Conservation (phyloP, 768 basidiomycete species). For the Tephrocybe sp. region DNA sequence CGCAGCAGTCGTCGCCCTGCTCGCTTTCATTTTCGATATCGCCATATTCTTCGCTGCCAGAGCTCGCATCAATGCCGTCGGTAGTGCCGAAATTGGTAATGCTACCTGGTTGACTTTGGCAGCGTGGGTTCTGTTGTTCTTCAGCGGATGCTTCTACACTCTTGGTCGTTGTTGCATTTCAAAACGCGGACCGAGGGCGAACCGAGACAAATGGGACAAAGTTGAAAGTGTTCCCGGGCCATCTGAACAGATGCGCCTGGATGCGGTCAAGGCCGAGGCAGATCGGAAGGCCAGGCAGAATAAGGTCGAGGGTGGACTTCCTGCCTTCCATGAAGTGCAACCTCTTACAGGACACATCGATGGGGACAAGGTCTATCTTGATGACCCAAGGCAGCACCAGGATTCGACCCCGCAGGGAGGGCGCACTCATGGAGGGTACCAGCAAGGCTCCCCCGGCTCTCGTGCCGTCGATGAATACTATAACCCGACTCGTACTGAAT, state of each 20-base stretch:
- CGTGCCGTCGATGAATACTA: slow-evolving; percentile 80
- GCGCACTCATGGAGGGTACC: slow-evolving; percentile 54
- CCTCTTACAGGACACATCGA: slow-evolving; percentile 64
- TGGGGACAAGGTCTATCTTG: slow-evolving; percentile 53
- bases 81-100: slow-evolving; percentile 77
- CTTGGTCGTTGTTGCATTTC: slow-evolving; percentile 83
- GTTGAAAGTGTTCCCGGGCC: slow-evolving; percentile 35
- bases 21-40: slow-evolving; percentile 92
- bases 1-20: slow-evolving; percentile 71
- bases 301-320: slow-evolving; percentile 62
- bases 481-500: slow-evolving; percentile 29
- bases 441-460: slow-evolving; percentile 59
- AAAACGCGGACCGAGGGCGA: slow-evolving; percentile 41
- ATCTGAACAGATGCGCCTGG: slow-evolving; percentile 70
- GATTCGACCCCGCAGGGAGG: slow-evolving; percentile 28
- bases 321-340: slow-evolving; percentile 71
- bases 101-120: slow-evolving; percentile 90
- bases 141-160: slow-evolving; percentile 86
- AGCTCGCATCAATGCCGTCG: slow-evolving; percentile 77
- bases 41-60: slow-evolving; percentile 89
- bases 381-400: slow-evolving; percentile 39
- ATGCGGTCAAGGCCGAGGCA: slow-evolving; percentile 83
- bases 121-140: slow-evolving; percentile 83
- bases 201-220: slow-evolving; percentile 37
- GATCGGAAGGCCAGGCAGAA: slow-evolving; percentile 74